Evolutionary conservation across 495 filamentous ascomycete species (phyloP), one percentile per base, ranked within the genome.

Genomic region (Aspergillus leporis): DNA sequence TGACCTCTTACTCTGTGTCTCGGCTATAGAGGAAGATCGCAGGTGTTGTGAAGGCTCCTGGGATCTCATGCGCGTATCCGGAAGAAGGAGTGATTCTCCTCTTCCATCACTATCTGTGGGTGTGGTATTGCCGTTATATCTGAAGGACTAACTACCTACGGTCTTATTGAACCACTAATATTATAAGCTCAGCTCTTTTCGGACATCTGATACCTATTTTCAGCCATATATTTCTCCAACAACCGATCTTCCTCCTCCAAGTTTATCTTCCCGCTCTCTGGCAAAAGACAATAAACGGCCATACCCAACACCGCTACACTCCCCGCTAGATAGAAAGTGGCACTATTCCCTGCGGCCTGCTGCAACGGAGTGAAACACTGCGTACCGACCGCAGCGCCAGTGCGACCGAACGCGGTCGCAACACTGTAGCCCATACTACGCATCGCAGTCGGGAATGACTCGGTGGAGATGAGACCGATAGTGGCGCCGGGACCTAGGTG

Each of bases 161-260:
- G n/a, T n/a, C n/a, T n/a, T n/a, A n/a, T n/a, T n/a, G n/a, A n/a
- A n/a, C n/a, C n/a, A n/a, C n/a, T n/a, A n/a, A n/a, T n/a, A n/a
- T n/a, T n/a, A n/a, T n/a, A n/a, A n/a, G n/a, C 3, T 50, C 19
- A 53, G 23, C 14, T 30, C 34, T 45, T 61, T 12, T 49, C 43
- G 5, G 45, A 40, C 30, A 84, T 88, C 14, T 67, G 64, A 45
- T 76, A 82, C n/a, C 78, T 81, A 23, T 66, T 32, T 34, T 68
- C 58, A 10, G 58, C 56, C 57, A 74, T 25, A 14, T 61, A 74
- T 32, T 55, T 54, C 52, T 67, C 62, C 43, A 74, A 45, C 32
- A 25, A 25, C 18, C 63, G 59, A 56, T 74, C 72, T 38, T 74
- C 72, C 47, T 68, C 23, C 31, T 68, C 72, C 21, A 74, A 50